Base-by-base conservation (phyloP, 2,329 filamentous ascomycete genomes). In the Cryoendolithus antarcticus region DNA sequence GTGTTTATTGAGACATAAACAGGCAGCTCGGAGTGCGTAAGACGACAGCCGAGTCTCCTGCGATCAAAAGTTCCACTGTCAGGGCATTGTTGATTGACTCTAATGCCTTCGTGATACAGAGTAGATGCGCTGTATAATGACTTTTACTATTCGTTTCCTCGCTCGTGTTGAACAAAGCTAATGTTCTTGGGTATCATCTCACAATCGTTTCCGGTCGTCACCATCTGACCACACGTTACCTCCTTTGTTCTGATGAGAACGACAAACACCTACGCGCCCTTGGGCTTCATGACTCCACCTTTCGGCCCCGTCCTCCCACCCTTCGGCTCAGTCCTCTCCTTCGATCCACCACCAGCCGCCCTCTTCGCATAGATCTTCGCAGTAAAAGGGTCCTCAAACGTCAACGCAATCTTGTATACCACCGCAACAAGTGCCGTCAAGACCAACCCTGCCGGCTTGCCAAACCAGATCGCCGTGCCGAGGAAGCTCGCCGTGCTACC, bases 311-410 rank as follows among this genome's bases (percentile, higher is more conserved):
- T 43, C 42, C 37, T 42, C 9, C 39, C 38, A 9, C 40, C 42
- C 54, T 60, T 60, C 59, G 45, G 51, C 48, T 54, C 42, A 55
- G 68, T 64, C 48, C 62, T 56, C 41, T 86, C 82, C 15, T 19
- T 19, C 15, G 5, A 19, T 19, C 15, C 15, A 19, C 15, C 15
- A 19, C 15, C 15, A 19, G 15, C 15, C 15, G 15, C 15, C 44
- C 84, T 73, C 76, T 91, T 93, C 49, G 80, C 82, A 62, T 96
- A 98, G 56, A 98, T 98, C 48, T 74, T 83, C 3, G 77, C 76
- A 5, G 91, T 98, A 64, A 96, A 98, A 4, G 89, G 89, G 62
- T 96, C 89, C 69, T 96, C 89, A 65, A 78, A 94, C 53, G 70
- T 69, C 56, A 94, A 70, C 8, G 89, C 89, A 45, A 94, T 63